Base-by-base conservation (phyloP, 345 rosid species). In the Hypericum androsaemum region DNA sequence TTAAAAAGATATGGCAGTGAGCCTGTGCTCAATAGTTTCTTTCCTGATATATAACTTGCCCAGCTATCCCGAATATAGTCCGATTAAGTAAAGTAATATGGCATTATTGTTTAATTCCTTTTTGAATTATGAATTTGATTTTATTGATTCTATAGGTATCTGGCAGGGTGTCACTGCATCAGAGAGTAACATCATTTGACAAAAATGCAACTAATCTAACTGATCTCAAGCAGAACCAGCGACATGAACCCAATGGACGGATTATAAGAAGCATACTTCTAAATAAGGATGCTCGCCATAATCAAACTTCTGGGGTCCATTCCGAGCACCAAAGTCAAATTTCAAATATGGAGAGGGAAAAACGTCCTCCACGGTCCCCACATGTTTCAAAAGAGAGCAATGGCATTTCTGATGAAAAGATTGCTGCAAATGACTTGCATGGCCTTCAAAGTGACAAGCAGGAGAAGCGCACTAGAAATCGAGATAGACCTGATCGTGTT, bases 401-500 rank as follows among this genome's bases (percentile, higher is more conserved):
- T 61, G 78, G 78, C 54, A 58, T 54, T 64, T 35, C 60, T 17
- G 75, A 68, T 64, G 80, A 65, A 59, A 71, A 70, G 68, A 62
- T 54, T 67, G 57, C 63, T 50, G 78, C 74, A 50, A 80, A 73
- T 59, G 80, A 75, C 14, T 45, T 53, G 28, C 67, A 66, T 57
- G 66, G 73, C 37, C 50, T 60, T 47, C 28, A 56, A 22, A 62
- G 58, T 39, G 82, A 76, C 57, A 81, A 76, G 64, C 68, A 43
- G 22, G 88, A 76, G 69, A 78, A 66, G 56, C 77, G 77, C 37
- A 40, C 64, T 41, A 70, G 80, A 70, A 77, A 78, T 67, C 82
- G 64, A 73, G 95, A 83, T 54, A 79, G 86, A 54, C 83, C 82
- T 57, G 90, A 83, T 75, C 90, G 80, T 45, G 70, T 74, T 61